Evolutionary conservation across 2,329 filamentous ascomycete species (phyloP), one percentile per base, ranked within the genome.

Genomic region (Aureobasidium pullulans): DNA sequence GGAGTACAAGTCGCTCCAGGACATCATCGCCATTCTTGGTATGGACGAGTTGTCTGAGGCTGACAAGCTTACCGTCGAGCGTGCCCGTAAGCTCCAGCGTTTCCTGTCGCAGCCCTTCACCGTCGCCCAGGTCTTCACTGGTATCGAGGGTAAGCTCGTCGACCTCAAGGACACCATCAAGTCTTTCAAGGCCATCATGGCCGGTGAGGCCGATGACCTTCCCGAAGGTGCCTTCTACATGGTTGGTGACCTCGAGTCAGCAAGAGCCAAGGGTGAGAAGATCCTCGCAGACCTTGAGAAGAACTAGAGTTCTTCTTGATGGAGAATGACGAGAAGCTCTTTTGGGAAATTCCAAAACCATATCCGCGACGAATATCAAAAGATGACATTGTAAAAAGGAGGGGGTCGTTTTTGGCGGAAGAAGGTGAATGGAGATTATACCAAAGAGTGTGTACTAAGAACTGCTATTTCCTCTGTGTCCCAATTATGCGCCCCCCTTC

Each of bases 1-100:
- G 83, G 94, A 97, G 85, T 99, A 99, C 89, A 97, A 97, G 89
- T 97, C 93, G 66, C 90, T 99, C 69, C 94, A 99, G 84, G 94
- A 99, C 84, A 99, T 99, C 87, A 73, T 73, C 84, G 94, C 94
- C 80, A 99, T 99, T 91, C 81, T 97, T 77, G 93, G 93, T 88
- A 97, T 99, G 94, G 94, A 99, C 80, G 94, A 99, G 79, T 82
- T 99, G 81, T 97, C 94, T 66, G 94, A 97, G 84, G 89, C 89
- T 72, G 94, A 99, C 80, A 96, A 99, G 88, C 87, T 99, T 73
- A 97, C 94, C 71, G 94, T 99, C 84, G 94, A 99, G 88, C 94
- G 94, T 87, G 94, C 94, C 79, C 93, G 94, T 84, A 97, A 97
- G 86, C 88, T 99, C 77, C 94, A 99, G 85, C 89, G 92, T 88